Percentiles rank a stretch among this genome's conserved stretches.
Conservation (phyloP, 192 early-diverging fungal genomes). For the Coemansia sp. region DNA sequence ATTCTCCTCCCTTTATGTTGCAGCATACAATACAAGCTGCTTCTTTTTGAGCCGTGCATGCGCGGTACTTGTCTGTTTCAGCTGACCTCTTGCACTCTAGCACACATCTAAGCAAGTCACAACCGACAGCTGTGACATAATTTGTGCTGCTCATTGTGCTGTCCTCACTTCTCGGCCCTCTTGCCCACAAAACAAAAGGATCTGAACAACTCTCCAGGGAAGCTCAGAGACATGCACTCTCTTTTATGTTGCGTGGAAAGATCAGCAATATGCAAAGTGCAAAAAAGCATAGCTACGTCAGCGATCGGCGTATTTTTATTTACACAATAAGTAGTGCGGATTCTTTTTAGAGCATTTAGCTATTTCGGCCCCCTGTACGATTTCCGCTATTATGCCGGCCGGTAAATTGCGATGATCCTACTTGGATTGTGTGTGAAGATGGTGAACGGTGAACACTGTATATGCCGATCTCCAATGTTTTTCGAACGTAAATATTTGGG, state of each 20-base stretch:
- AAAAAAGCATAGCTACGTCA: conserved; percentile 1
- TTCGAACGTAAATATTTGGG: neutral
- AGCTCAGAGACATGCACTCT: neutral
- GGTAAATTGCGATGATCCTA: conserved; percentile 9
- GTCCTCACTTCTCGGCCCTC: too few species aligned
- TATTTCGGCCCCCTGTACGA: neutral
- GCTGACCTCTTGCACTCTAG: neutral
- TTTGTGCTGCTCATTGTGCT: neutral
- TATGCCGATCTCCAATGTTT: neutral
- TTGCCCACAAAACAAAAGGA: neutral
- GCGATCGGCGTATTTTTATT: conserved; percentile 9
- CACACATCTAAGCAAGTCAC: neutral
- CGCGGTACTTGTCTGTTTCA: neutral
- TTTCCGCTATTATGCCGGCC: conserved; percentile 14
- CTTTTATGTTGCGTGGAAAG: neutral
- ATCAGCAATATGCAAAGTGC: conserved; percentile 7
- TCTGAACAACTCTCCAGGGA: neutral
- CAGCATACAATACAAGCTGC: neutral
- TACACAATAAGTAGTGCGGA: conserved; percentile 3
- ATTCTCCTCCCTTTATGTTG: neutral
- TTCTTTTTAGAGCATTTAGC: neutral
- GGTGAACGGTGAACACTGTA: neutral
- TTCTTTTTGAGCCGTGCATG: neutral
- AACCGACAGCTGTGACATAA: neutral
- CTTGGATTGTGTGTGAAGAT: neutral